These are phyloP conservation scores for Spathaspora passalidarum DNA, from an alignment of 805 yeast genomes.

Conservation along the genomic window DNA sequence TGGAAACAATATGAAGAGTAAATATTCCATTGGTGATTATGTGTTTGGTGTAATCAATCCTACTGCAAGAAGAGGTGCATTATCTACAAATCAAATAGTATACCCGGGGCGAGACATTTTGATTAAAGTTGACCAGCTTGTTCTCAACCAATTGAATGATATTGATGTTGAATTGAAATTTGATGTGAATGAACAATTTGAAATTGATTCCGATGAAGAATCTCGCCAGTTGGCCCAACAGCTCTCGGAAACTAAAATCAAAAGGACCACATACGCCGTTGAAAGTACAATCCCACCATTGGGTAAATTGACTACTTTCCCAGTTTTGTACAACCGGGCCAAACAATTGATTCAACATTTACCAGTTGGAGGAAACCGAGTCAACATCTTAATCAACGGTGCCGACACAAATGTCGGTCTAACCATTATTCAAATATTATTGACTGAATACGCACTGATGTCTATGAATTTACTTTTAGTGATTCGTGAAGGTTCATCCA, in stretches of 20 bases:
- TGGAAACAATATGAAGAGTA: conserved; percentile 41
- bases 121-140: conserved; percentile 24
- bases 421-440: conserved; percentile 31
- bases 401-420: conserved; percentile 39
- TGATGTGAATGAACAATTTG: conserved; percentile 11
- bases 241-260: not conserved
- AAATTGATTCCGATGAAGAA: conserved; percentile 11
- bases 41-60: conserved; percentile 65
- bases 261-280: conserved; percentile 3
- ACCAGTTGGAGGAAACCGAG: conserved; percentile 14
- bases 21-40: conserved; percentile 49
- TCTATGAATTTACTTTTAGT: conserved; percentile 26
- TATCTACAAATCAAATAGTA: conserved; percentile 54
- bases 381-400: conserved; percentile 39
- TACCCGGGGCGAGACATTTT: conserved; percentile 48
- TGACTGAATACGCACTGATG: conserved; percentile 1
- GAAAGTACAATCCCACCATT: conserved; percentile 19
- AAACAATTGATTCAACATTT: conserved; percentile 31
- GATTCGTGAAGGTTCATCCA: conserved; percentile 20
- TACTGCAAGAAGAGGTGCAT: conserved; percentile 49
- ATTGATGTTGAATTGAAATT: conserved; percentile 24
- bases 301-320: conserved; percentile 32
- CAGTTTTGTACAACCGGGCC: conserved; percentile 35
- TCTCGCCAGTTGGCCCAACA: not conserved
- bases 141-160: conserved; percentile 16